Evolutionary conservation across 2,329 filamentous ascomycete genomes (phyloP).

Genomic region (Sporothrix luriei): DNA sequence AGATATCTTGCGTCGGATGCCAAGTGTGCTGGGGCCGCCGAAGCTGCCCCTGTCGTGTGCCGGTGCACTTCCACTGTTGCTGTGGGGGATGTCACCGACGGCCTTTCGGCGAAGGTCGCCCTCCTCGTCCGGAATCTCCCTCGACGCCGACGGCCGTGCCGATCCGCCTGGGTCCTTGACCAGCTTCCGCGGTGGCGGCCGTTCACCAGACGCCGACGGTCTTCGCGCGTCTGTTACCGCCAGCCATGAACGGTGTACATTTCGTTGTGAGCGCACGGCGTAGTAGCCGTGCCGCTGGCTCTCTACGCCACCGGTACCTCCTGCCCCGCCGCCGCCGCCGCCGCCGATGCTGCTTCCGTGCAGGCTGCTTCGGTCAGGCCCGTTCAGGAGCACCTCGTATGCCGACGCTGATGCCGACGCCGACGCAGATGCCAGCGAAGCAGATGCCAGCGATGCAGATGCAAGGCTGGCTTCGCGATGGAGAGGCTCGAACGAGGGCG

Average conservation of each 20-base stretch:
- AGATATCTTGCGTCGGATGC: slow-evolving; percentile 33
- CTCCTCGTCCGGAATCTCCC: slow-evolving; percentile 32
- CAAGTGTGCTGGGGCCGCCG: slow-evolving; percentile 5
- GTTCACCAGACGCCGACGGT: slow-evolving; percentile 30
- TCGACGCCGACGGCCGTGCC: slow-evolving; percentile 34
- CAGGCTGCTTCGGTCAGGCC: slow-evolving; percentile 28
- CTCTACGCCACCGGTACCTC: neutral
- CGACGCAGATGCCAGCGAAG: slow-evolving; percentile 15
- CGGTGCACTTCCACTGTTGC: no score
- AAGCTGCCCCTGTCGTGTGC: neutral
- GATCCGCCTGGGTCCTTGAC: slow-evolving; percentile 38
- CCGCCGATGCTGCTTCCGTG: slow-evolving; percentile 17
- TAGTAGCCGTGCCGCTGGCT: slow-evolving; percentile 1
- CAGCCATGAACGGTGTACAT: slow-evolving; percentile 32
- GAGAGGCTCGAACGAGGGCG: neutral
- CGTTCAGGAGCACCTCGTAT: slow-evolving; percentile 32
- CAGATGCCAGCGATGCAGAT: slow-evolving; percentile 23
- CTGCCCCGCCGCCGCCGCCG: neutral
- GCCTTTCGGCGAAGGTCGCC: slow-evolving; percentile 1
- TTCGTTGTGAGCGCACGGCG: slow-evolving; percentile 18
- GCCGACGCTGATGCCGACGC: slow-evolving; percentile 30
- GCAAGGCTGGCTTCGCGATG: slow-evolving; percentile 26
- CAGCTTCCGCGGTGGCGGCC: slow-evolving; percentile 36
- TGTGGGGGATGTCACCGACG: neutral
- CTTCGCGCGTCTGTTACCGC: slow-evolving; percentile 42